Conservation (phyloP, 1,139 yeast species). For the Debaryomyces fabryi region DNA sequence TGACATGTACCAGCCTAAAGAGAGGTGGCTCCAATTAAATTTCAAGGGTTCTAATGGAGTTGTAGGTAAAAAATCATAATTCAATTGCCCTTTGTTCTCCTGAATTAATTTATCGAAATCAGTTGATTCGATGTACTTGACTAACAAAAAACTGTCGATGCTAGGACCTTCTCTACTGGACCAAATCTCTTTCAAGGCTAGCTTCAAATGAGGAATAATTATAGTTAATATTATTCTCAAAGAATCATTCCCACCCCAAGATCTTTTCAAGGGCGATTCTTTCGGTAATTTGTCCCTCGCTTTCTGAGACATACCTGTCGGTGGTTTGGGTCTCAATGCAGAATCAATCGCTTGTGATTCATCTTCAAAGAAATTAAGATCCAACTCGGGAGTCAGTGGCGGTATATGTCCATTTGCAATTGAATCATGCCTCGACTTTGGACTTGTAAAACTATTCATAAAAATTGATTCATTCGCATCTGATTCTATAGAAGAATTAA, state of each 20-base stretch:
- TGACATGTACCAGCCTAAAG: slow-evolving; percentile 79
- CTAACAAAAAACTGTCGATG: slow-evolving; percentile 36
- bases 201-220: slow-evolving; percentile 42
- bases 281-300: slow-evolving; percentile 62
- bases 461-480: slow-evolving; percentile 13
- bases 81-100: slow-evolving; percentile 27
- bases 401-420: not conserved
- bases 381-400: not conserved
- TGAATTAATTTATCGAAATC: slow-evolving; percentile 28
- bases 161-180: slow-evolving; percentile 24
- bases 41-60: slow-evolving; percentile 51
- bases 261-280: slow-evolving; percentile 48
- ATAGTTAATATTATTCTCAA: slow-evolving; percentile 47
- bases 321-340: slow-evolving; percentile 46
- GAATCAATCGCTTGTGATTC: slow-evolving; percentile 24
- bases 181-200: slow-evolving; percentile 41
- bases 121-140: slow-evolving; percentile 40
- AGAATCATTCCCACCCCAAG: slow-evolving; percentile 66
- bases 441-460: slow-evolving; percentile 12
- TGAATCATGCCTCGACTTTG: slow-evolving; percentile 5
- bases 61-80: slow-evolving; percentile 37
- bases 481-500: slow-evolving; percentile 8
- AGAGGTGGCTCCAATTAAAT: slow-evolving; percentile 62
- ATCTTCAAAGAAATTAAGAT: slow-evolving; percentile 4
- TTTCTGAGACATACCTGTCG: slow-evolving; percentile 63